These are phyloP conservation scores for Talaromyces sp. DNA, from an alignment of 2,329 filamentous ascomycete genomes.

Conservation along the genomic window DNA sequence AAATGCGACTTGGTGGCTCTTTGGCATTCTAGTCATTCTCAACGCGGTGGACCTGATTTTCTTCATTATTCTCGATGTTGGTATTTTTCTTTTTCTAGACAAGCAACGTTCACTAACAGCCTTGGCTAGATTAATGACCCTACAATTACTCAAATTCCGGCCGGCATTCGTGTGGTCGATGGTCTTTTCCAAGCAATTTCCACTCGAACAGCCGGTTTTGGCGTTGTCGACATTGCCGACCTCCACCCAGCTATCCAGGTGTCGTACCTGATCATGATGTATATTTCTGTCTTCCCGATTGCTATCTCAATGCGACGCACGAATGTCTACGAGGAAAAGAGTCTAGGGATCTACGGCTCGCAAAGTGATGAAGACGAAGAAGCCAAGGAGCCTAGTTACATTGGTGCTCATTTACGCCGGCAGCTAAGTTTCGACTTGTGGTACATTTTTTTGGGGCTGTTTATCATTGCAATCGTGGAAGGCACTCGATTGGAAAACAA, in stretches of 20 bases:
- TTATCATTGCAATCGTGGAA: slow-evolving; percentile 87
- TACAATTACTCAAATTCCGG: slow-evolving; percentile 62
- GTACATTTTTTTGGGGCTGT: slow-evolving; percentile 92
- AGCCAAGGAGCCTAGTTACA: slow-evolving; percentile 68
- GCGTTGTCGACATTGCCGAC: slow-evolving; percentile 69
- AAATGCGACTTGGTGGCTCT: slow-evolving; percentile 91
- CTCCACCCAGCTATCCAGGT: slow-evolving; percentile 90
- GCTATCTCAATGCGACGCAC: slow-evolving; percentile 91
- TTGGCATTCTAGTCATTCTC: slow-evolving; percentile 74
- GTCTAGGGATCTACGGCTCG: slow-evolving; percentile 63
- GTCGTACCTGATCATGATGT: slow-evolving; percentile 98
- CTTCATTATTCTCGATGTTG: slow-evolving; percentile 85
- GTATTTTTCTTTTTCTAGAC: slow-evolving; percentile 26
- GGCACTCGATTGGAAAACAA: slow-evolving; percentile 63
- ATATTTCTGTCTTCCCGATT: slow-evolving; percentile 94
- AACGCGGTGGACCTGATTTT: slow-evolving; percentile 85
- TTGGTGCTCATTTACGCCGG: slow-evolving; percentile 83
- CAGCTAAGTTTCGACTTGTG: slow-evolving; percentile 97
- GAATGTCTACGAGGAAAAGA: slow-evolving; percentile 88
- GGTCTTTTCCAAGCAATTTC: slow-evolving; percentile 87
- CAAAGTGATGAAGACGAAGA: slow-evolving; percentile 55
- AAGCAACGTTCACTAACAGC: slow-evolving; percentile 13
- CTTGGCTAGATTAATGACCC: slow-evolving; percentile 62
- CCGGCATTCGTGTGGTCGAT: slow-evolving; percentile 73
- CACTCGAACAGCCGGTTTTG: slow-evolving; percentile 86